Base-by-base conservation (phyloP, 306 rosid species). In the Cicer pinnatifidum region DNA sequence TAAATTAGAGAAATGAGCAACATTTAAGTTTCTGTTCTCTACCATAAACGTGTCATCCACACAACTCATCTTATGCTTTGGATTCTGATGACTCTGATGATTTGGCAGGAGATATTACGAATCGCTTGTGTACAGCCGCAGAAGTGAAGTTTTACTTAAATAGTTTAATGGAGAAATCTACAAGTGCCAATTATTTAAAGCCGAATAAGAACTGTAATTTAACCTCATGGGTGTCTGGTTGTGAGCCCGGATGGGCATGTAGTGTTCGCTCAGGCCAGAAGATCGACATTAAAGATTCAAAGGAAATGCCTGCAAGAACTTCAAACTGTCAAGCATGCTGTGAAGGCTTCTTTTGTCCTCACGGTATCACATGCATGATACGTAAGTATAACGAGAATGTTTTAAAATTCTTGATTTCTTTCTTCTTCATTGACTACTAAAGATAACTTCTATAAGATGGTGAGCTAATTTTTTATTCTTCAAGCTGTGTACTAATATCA, bases 181-280 rank as follows among this genome's bases (percentile, higher is more conserved):
- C 28, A 37, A 75, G 78, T 81, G 88, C 83, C 77, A 83, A 82
- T 78, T 90, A 88, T 69, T 75, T 91, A 77, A 90, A 78, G 81
- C 97, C 89, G 56, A 95, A 91, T 78, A 85, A 73, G 86, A 95
- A 95, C 71, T 95, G 99, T 82, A 95, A 95, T 87, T 86, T 95
- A 75, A 83, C 97, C 66, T 81, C 96, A 19, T 95, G 99, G 99
- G 85, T 87, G 70, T 45, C 96, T 51, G 97, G 99, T n/a, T 95
- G 99, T 33, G 97, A 95, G 85, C 99, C 99, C 12, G 99, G 99
- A 75, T 95, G 99, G 97, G 97, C 97, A 17, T 95, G 99, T 47
- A 81, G 92, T 80, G 76, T 78, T 47, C 88, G 67, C 69, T 69
- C 82, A 9, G 48, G 75, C 65, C 84, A 88, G 84, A 78, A 74